Evolutionary conservation across 805 yeast species (phyloP), one percentile per base, ranked within the genome.

Genomic region (Jamesozyma spencerorum): DNA sequence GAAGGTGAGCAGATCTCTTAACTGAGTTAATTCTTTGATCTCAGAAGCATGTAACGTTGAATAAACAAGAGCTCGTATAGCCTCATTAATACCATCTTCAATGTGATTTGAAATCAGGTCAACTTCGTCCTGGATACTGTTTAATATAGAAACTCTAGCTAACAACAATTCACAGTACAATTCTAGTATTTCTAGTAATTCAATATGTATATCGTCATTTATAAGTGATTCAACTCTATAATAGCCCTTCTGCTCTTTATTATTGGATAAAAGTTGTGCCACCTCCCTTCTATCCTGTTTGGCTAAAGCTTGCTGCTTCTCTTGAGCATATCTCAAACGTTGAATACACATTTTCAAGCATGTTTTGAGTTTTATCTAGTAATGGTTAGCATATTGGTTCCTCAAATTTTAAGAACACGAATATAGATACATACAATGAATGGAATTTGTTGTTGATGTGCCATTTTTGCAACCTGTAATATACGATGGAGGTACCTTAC

Each of bases 201-300:
- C 95, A 18, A 83, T 74, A 52, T 79, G 75, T 26, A 84, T 75
- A 54, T 86, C 96, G 49, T 85, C 90, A 28, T 88, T 71, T 26
- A 87, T 83, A 42, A 86, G 75, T 50, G 83, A 82, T 57, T 86
- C 96, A 3, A 85, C 90, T 37, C 94, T 63, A 42, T 85, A 85
- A 41, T 73, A 72, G 10, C 95, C 95, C 50, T 87, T 83, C 38
- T 81, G 79, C 46, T 85, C 88, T 54, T 84, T 85, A 5, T 85
- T 86, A 33, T 67, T 69, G 7, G 71, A 66, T 38, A 86, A 64
- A 10, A 85, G 64, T 36, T 82, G 87, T 2, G 94, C 94, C 58
- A 70, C 72, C 39, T 69, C 71, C 44, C 88, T 65, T 37, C 94
- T 66, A 48, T 77, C 82, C 52, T 81, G 86, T 57, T 84, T 84